Evolutionary conservation across 75 land plant genomes (phyloP).

Genomic region (Ceratopteris richardii): DNA sequence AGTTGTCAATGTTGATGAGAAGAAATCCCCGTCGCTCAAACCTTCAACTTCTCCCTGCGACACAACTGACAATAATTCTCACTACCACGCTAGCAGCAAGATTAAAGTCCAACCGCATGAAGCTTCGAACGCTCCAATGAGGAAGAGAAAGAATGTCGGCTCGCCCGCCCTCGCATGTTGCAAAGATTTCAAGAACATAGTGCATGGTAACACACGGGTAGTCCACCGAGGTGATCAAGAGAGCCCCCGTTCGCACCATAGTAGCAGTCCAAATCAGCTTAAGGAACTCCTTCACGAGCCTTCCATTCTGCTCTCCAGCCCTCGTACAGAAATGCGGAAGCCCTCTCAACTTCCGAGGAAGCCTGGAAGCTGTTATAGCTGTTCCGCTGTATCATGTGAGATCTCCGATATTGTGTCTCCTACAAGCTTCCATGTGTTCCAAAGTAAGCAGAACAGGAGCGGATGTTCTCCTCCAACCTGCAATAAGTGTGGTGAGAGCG

Average conservation of each 20-base stretch:
- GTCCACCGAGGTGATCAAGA: constrained; percentile 46
- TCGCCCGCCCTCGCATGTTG: not conserved
- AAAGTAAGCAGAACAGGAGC: no score
- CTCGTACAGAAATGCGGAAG: constrained; percentile 2
- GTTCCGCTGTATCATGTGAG: not conserved
- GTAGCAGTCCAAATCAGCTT: no score
- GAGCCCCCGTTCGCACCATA: constrained; percentile 25
- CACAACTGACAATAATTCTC: no score
- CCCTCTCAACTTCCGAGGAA: not conserved
- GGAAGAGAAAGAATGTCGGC: not conserved
- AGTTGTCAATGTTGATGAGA: no score
- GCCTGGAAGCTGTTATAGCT: not conserved
- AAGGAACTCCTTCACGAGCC: no score
- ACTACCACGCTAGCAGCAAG: no score
- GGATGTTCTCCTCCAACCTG: not conserved
- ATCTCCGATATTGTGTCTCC: not conserved
- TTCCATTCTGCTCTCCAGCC: not conserved
- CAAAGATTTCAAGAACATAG: constrained; percentile 22
- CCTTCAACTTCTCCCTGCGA: no score
- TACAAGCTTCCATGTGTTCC: no score
- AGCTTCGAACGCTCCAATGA: no score
- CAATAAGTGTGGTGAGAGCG: constrained; percentile 7
- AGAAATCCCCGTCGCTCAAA: no score
- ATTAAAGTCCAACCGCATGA: no score
- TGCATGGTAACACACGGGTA: constrained; percentile 52